A percentile compares a stretch with the other conserved stretches of the same genome.
Evolutionary conservation across 768 basidiomycete genomes (phyloP).

Genomic region (Tephrocybe rancida): DNA sequence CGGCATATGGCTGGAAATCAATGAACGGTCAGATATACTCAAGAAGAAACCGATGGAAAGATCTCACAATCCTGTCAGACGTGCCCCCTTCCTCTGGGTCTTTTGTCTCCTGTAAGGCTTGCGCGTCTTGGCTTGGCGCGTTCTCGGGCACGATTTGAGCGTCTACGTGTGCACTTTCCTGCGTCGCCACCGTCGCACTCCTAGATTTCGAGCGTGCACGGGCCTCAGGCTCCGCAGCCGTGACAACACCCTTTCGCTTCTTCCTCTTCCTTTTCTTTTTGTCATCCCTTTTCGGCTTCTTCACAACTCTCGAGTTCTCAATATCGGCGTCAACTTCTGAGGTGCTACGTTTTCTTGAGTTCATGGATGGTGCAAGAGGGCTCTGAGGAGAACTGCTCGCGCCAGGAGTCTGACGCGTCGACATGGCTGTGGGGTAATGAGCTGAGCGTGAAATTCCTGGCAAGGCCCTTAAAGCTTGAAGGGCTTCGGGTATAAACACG

Average conservation of each 20-base stretch:
- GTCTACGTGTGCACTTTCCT: constrained; percentile 7
- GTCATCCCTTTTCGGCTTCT: constrained; percentile 34
- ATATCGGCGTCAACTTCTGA: constrained; percentile 29
- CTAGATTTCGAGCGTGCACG: constrained; percentile 16
- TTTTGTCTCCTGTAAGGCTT: constrained; percentile 1
- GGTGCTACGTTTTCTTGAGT: constrained; percentile 33
- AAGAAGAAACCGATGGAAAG: not conserved
- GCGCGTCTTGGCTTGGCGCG: not conserved
- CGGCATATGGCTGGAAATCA: constrained; percentile 23
- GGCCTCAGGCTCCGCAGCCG: constrained; percentile 11
- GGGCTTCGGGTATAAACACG: too few species aligned
- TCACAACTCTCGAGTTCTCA: constrained; percentile 23
- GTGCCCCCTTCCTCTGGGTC: constrained; percentile 4
- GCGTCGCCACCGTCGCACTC: constrained; percentile 15
- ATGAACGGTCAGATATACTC: not conserved
- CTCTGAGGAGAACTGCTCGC: constrained; percentile 22
- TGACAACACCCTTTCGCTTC: constrained; percentile 36
- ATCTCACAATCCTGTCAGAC: constrained; percentile 22
- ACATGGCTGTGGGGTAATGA: constrained; percentile 9
- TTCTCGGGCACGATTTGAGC: not conserved
- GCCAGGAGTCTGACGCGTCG: constrained; percentile 37
- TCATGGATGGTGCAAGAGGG: constrained; percentile 25
- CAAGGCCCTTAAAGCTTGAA: too few species aligned
- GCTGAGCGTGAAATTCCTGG: constrained; percentile 12
- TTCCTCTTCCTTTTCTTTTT: constrained; percentile 40